Evolutionary conservation across 2,329 filamentous ascomycete species (phyloP).

Genomic region (Trichoderma sp.): DNA sequence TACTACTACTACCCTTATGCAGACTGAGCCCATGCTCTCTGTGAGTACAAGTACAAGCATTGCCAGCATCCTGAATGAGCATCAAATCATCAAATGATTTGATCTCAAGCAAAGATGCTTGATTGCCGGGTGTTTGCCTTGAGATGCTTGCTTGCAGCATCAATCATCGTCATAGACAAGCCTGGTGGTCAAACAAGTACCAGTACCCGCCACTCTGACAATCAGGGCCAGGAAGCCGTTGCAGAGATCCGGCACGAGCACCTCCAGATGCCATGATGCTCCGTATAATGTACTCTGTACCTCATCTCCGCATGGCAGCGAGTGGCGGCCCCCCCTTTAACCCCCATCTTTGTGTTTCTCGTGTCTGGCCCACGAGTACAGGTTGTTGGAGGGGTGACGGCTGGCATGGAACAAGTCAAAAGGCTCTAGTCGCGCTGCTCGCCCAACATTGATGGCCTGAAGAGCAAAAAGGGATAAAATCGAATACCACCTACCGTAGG

Average conservation of each 20-base stretch:
- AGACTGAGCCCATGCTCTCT: background rate
- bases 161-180: background rate
- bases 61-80: background rate
- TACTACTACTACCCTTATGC: background rate
- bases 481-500: no score
- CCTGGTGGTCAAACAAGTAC: no score
- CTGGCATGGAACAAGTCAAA: background rate
- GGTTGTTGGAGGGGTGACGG: constrained; percentile 17
- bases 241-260: background rate
- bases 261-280: background rate
- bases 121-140: background rate
- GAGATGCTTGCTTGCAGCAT: background rate
- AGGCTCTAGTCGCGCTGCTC: background rate
- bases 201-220: background rate
- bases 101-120: background rate
- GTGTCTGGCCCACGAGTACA: background rate
- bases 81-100: background rate
- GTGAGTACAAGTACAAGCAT: background rate
- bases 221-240: background rate
- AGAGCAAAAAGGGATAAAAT: background rate
- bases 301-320: constrained; percentile 5
- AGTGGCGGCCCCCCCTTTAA: background rate
- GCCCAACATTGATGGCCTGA: background rate
- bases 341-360: constrained; percentile 1
- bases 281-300: background rate